Conservation (phyloP, 1,284 basidiomycete species). For the Leccinum subfulvum region DNA sequence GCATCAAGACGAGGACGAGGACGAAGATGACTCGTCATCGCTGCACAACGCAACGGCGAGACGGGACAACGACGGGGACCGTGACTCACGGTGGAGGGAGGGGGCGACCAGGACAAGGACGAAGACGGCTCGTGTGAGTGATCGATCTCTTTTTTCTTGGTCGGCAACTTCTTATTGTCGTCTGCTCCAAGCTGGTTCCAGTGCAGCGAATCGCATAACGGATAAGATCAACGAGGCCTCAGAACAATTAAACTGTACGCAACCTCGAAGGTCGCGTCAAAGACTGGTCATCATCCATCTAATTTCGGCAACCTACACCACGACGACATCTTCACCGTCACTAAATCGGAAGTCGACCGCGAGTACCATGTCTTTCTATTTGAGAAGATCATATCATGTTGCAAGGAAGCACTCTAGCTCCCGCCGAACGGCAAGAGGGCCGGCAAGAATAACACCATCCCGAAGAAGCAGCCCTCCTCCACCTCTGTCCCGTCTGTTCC, state of each 20-base stretch:
- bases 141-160: conserved; percentile 35
- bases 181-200: conserved; percentile 67
- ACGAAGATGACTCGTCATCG: no score
- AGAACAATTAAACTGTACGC: no score
- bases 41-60: no score
- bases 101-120: no score
- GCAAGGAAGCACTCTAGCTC: conserved; percentile 31
- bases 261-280: conserved; percentile 69
- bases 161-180: background rate
- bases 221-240: no score
- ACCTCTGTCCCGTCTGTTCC: conserved; percentile 45
- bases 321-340: conserved; percentile 94
- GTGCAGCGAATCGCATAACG: no score
- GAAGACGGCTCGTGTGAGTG: conserved; percentile 38
- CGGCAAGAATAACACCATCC: conserved; percentile 71
- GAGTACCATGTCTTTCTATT: conserved; percentile 75
- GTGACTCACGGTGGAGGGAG: no score
- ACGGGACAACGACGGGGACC: no score
- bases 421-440: conserved; percentile 57
- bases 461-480: conserved; percentile 63
- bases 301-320: conserved; percentile 92
- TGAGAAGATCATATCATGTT: no score
- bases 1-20: conserved; percentile 42
- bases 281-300: conserved; percentile 94
- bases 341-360: conserved; percentile 93